A percentile compares a stretch with the other conserved stretches of the same genome.
Evolutionary conservation across 805 yeast species (phyloP).

Genomic region (Yueomyces sp.): DNA sequence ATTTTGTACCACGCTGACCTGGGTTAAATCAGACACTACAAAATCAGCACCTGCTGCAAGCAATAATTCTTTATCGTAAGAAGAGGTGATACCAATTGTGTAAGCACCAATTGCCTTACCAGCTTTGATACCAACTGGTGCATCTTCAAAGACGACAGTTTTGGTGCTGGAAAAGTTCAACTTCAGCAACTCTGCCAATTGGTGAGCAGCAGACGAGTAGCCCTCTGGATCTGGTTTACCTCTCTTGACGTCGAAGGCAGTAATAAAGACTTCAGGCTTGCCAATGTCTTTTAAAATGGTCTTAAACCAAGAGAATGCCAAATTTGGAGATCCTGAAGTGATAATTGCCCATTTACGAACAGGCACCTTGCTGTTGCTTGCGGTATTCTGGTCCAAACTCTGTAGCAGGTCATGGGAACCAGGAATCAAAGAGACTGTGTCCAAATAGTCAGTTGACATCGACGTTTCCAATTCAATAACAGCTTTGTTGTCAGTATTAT

Average conservation of each 20-base stretch:
- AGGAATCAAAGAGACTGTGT: conserved; percentile 50
- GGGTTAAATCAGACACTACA: conserved; percentile 50
- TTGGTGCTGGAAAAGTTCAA: conserved; percentile 13
- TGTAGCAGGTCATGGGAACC: conserved; percentile 51
- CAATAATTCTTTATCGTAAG: conserved; percentile 50
- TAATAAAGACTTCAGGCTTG: conserved; percentile 56
- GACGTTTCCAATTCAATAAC: conserved; percentile 47
- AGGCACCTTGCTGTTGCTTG: background rate
- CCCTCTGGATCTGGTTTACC: conserved; percentile 81
- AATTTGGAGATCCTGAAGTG: conserved; percentile 57
- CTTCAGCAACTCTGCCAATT: conserved; percentile 30
- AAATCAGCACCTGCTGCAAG: conserved; percentile 63
- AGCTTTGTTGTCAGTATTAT: conserved; percentile 33
- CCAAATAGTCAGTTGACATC: conserved; percentile 51
- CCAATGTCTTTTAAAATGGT: conserved; percentile 34
- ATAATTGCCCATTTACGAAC: conserved; percentile 64
- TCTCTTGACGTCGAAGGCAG: conserved; percentile 54
- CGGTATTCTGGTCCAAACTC: conserved; percentile 27
- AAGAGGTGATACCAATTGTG: conserved; percentile 62
- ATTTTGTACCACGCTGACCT: conserved; percentile 6
- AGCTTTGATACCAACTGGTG: conserved; percentile 67
- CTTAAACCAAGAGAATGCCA: conserved; percentile 62
- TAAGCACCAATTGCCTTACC: conserved; percentile 66
- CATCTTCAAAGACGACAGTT: conserved; percentile 67
- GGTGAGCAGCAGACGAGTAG: conserved; percentile 41